Base-by-base conservation (phyloP, 2,329 filamentous ascomycete species). In the Cytospora mali region DNA sequence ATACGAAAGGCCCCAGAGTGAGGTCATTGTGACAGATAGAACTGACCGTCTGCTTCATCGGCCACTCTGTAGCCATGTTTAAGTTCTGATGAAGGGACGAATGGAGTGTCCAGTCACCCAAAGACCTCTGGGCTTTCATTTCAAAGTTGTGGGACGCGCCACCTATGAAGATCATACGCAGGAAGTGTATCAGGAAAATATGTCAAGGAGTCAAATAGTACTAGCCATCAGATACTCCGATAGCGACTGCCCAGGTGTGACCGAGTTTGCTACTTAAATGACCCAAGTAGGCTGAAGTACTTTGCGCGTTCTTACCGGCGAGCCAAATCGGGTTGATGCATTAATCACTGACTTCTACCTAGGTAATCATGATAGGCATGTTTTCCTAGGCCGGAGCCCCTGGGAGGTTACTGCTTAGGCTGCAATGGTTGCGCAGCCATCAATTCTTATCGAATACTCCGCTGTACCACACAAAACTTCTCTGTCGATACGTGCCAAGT, bases 1-100 rank as follows among this genome's bases (percentile, higher is more conserved):
- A 27, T 1, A 58, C 55, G 4, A 54, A 23, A 6, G 61, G 61
- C 1, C 31, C 61, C n/a, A 62, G 33, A 25, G 46, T 39, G 31
- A 16, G n/a, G 35, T 58, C 61, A 52, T 33, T 54, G 2, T n/a
- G 13, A n/a, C 49, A 62, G 21, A 18, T 28, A 1, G 42, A 25
- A 21, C 9, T 49, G 21, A 2, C 21, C 21, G 23, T 39, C 1
- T 16, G 1, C 11, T 33, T 28, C 1, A 6, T 28, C 27, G 5
- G 5, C 16, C 50, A 21, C n/a, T 27, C 39, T 11, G 27, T n/a
- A 18, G 7, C 21, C 21, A 25, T 6, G 10, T 14, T 10, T 5
- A 58, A 25, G 21, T 28, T 6, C 11, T 39, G 14, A 21, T 58
- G 48, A 13, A 23, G 21, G 11, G 18, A 11, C 11, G 11, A 18